Evolutionary conservation across 768 basidiomycete genomes (phyloP), one percentile per base, ranked within the genome.

Genomic region (Myochromella boudieri): DNA sequence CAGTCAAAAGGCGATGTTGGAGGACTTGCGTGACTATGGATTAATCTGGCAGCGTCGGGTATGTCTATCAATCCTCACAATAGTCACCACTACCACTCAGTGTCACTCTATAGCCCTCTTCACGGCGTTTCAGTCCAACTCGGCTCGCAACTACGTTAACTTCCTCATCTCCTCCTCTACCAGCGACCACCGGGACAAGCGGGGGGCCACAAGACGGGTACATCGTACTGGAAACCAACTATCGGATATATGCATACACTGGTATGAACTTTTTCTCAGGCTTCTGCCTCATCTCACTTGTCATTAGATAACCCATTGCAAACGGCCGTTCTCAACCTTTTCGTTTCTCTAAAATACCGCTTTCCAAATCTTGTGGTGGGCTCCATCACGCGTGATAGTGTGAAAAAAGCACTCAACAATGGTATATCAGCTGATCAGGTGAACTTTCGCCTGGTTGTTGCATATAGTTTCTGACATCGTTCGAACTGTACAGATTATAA

Each of bases 361-460:
- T 99, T 97, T 62, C 91, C 93, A 10, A 97, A 99, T 69, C 76
- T 99, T 44, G 93, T 93, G n/a, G 91, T 97, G 36, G 97, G 95
- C 31, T 83, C 87, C 57, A 85, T 99, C 52, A 98, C 94, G 24
- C 82, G 97, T 56, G 92, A 97, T 51, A 95, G 93, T 60, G 93
- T 99, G 51, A 90, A 92, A 73, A 87, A 86, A 64, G 97, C 97
- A 6, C 78, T 99, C 56, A 76, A 77, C 57, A 97, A 95, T 64
- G 97, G 97, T 24, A 99, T 99, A 53, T 90, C 92, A 47, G 95
- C 97, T 44, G 89, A 93, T 60, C 97, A 98, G 79, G 94, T 91
- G 59, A 4, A 42, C 75, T 62, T 41, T 46, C 44, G 44, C 26
- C 49, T 55, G 43, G 50, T 51, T 50, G 51, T 60, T 37, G 51